Evolutionary conservation across 2,329 filamentous ascomycete genomes (phyloP), one percentile per base, ranked within the genome.

Genomic region (Metarhizium robertsii): DNA sequence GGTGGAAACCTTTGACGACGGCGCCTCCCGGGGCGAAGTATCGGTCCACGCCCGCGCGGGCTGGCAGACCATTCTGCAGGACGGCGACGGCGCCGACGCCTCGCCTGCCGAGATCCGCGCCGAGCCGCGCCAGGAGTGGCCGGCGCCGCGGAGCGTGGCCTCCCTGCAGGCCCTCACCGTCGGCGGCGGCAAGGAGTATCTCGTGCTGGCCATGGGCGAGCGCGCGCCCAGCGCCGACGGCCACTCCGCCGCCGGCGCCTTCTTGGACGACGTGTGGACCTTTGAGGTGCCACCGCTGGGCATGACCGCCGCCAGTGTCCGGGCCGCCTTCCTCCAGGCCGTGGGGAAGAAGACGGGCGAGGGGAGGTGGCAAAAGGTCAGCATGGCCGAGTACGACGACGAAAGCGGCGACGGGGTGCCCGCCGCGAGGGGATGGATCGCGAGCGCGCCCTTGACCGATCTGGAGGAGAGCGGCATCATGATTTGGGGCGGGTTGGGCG

Each of bases 121-220:
- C 10, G 65, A 68, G 52, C 58, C 64, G 7, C 52, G 52, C 16
- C 74, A 77, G 54, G 61, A 61, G 13, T 83, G 76, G 74, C 83
- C 83, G 0, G 74, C 73, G 0, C 64, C 75, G 52, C 76, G 83
- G 55, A 80, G 76, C 63, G 81, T 78, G 25, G 72, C 78, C 32
- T 75, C 75, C 29, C 64, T 87, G 20, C 72, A 84, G 58, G 74
- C 79, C 2, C 72, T 87, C 38, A 79, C 75, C 5, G 75, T 78
- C n/a, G 80, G 80, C 30, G 78, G 78, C 57, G 83, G 83, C 10
- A 73, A 79, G 53, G 81, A 86, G 65, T 85, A 83, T 65, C 74
- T 87, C 14, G 70, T 87, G 13, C 72, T 86, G n/a, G 67, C 79
- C 49, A 76, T 86, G 59, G 84, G 84, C 48, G 81, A 86, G 69